phyloP scores from a whole-genome alignment of 1,284 basidiomycete genomes.

The Volvariella volvacea region DNA sequence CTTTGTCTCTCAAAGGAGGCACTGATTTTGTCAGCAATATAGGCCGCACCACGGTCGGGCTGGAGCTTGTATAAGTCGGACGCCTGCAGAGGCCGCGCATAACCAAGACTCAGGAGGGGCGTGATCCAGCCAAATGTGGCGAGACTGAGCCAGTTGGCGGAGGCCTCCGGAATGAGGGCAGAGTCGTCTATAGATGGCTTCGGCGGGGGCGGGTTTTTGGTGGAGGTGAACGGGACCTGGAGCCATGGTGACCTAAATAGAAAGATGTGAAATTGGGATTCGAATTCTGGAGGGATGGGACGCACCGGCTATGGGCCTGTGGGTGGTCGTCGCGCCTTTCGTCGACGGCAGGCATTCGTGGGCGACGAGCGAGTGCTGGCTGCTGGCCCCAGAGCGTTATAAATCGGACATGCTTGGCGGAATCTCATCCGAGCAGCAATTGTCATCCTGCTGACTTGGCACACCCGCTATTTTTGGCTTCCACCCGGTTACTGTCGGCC shows the following conservation, averaged over 20 bases:
- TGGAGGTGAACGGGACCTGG: conserved; percentile 29
- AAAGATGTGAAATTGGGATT: too few species aligned
- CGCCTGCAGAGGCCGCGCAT: conserved; percentile 74
- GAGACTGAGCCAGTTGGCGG: conserved; percentile 32
- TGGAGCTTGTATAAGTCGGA: conserved; percentile 83
- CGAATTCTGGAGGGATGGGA: too few species aligned
- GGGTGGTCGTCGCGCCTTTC: too few species aligned
- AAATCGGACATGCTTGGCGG: too few species aligned
- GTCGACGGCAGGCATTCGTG: too few species aligned
- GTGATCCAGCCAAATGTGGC: conserved; percentile 68
- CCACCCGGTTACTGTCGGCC: background rate
- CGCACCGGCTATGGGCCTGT: too few species aligned
- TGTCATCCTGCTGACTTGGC: conserved; percentile 1
- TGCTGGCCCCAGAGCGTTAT: too few species aligned
- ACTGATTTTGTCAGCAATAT: conserved; percentile 59
- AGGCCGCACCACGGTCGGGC: conserved; percentile 47
- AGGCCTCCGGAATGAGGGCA: conserved; percentile 37
- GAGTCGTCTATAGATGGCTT: conserved; percentile 39
- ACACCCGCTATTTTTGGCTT: background rate
- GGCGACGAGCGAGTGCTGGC: too few species aligned
- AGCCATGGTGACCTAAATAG: too few species aligned
- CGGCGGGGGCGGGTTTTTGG: conserved; percentile 31
- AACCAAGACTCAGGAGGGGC: conserved; percentile 59
- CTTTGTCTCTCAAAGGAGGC: conserved; percentile 60
- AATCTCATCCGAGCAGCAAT: background rate